These are phyloP conservation scores for Didymella arachidicola DNA, from an alignment of 2,329 filamentous ascomycete genomes.

Conservation along the genomic window DNA sequence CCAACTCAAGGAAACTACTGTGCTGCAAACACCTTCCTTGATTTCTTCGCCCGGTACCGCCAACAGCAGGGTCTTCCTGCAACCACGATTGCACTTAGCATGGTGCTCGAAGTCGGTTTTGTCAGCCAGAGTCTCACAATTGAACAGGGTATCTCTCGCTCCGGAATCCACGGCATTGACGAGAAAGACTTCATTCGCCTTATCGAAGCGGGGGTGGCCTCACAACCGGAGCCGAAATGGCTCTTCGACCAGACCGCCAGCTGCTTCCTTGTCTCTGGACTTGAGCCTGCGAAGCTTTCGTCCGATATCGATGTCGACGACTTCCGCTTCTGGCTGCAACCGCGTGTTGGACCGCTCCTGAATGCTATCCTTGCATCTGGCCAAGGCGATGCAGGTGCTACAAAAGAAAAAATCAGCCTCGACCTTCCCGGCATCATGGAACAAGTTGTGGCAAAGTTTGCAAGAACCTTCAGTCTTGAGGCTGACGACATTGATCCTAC, in stretches of 20 bases:
- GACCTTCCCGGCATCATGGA: background rate
- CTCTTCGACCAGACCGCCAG: background rate
- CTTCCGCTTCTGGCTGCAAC: background rate
- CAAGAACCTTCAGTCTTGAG: background rate
- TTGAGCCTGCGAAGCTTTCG: background rate
- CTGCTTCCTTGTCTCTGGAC: background rate
- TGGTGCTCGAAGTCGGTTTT: background rate
- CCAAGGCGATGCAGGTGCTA: background rate
- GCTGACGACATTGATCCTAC: background rate
- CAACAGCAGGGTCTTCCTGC: background rate
- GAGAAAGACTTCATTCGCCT: background rate
- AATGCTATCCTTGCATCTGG: background rate
- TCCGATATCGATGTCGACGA: background rate
- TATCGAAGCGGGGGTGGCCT: background rate
- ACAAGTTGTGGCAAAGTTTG: background rate
- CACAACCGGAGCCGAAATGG: background rate
- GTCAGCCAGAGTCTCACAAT: background rate
- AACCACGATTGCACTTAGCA: background rate
- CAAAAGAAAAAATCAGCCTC: background rate
- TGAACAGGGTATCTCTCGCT: background rate
- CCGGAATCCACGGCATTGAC: background rate
- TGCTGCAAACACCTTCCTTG: background rate
- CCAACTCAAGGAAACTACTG: background rate
- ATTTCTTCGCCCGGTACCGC: background rate
- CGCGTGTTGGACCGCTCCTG: background rate